Evolutionary conservation across 2,329 filamentous ascomycete species (phyloP).

Genomic region (Diaporthe batatas): DNA sequence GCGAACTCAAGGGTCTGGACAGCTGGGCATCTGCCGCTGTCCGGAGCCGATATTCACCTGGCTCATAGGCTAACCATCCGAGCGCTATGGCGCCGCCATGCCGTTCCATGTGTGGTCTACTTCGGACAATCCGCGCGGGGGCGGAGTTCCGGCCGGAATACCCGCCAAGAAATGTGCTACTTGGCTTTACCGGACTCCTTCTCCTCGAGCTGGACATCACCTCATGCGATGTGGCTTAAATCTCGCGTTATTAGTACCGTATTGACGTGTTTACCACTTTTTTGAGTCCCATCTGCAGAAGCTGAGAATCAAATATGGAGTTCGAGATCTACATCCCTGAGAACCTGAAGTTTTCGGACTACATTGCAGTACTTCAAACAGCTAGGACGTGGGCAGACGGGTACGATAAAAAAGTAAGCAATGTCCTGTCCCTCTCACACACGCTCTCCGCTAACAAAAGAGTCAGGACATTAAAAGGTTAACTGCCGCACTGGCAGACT

Average conservation of each 20-base stretch:
- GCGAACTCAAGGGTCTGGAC: neutral
- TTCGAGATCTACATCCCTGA: slow-evolving; percentile 13
- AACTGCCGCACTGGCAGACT: neutral
- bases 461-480: neutral
- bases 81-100: neutral
- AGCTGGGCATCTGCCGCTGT: neutral
- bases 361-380: slow-evolving; percentile 2
- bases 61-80: too few species aligned
- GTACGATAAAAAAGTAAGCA: neutral
- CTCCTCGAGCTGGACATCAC: neutral
- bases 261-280: neutral
- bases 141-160: neutral
- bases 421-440: neutral
- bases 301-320: neutral
- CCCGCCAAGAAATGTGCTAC: neutral
- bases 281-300: neutral
- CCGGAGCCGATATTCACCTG: neutral
- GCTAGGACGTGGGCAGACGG: slow-evolving; percentile 12
- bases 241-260: neutral
- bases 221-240: neutral
- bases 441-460: neutral
- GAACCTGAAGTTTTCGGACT: slow-evolving; percentile 11
- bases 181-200: neutral
- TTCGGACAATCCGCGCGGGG: slow-evolving; percentile 27
- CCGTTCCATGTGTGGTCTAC: neutral